phyloP scores from a whole-genome alignment of 1,284 basidiomycete species.

The Bjerkandera adusta region DNA sequence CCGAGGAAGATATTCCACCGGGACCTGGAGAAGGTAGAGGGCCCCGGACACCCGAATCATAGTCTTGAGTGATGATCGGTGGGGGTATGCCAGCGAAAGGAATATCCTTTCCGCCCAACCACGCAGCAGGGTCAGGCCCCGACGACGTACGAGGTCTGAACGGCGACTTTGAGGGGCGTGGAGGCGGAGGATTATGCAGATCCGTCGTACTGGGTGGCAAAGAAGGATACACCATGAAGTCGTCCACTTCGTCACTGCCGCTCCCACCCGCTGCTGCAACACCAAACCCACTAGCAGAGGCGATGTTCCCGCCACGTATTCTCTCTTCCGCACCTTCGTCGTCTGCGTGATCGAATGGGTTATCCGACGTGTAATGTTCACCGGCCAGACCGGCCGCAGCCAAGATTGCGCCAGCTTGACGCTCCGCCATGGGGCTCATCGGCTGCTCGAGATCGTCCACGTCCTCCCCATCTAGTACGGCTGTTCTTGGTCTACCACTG shows the following conservation, averaged over 20 bases:
- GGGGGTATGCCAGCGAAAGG: slow-evolving; percentile 11
- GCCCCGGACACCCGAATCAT: not conserved
- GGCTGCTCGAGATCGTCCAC: too few relatives aligned
- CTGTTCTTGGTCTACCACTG: too few relatives aligned
- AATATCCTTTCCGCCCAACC: slow-evolving; percentile 22
- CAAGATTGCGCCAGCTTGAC: slow-evolving; percentile 12
- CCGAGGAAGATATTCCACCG: slow-evolving; percentile 12
- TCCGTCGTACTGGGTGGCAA: slow-evolving; percentile 12
- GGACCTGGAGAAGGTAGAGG: slow-evolving; percentile 8
- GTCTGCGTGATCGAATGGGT: slow-evolving; percentile 2
- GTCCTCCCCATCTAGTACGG: too few relatives aligned
- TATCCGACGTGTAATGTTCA: not conserved
- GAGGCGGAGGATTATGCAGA: slow-evolving; percentile 2
- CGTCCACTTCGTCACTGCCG: slow-evolving; percentile 14
- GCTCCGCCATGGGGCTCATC: slow-evolving; percentile 12
- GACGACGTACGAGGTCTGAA: slow-evolving; percentile 13
- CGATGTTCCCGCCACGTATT: not conserved
- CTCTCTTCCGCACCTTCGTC: not conserved
- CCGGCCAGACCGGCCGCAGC: not conserved
- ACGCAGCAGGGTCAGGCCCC: slow-evolving; percentile 23
- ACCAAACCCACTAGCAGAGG: not conserved
- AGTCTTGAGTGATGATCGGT: not conserved
- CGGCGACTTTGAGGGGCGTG: slow-evolving; percentile 14
- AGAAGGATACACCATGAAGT: slow-evolving; percentile 19
- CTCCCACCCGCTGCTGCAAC: not conserved